These are phyloP conservation scores for Eimeria falciformis DNA, from an alignment of 169 alveolate genomes.

Conservation along the genomic window DNA sequence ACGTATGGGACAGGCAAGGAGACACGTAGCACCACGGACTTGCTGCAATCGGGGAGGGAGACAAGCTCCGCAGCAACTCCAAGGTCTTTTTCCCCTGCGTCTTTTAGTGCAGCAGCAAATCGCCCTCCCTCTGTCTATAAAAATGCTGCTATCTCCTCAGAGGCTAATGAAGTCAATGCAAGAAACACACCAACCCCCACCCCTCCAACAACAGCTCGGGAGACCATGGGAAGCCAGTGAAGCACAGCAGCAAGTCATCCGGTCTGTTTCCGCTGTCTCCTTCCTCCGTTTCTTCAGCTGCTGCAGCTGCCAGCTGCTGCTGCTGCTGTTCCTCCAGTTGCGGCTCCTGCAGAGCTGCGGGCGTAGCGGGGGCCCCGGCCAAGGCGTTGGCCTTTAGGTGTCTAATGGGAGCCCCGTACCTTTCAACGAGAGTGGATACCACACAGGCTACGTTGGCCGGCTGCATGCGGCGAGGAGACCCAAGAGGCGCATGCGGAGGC, in stretches of 20 bases:
- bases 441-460: constrained; percentile 25
- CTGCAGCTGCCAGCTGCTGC: neutral
- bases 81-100: neutral
- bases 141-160: constrained; percentile 8
- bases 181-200: neutral
- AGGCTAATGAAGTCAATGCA: neutral
- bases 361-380: neutral
- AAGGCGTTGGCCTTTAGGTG: constrained; percentile 28
- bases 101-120: constrained; percentile 5
- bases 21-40: neutral
- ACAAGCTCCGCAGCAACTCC: constrained; percentile 14
- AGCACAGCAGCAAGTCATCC: constrained; percentile 35
- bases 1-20: neutral
- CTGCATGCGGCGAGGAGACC: constrained; percentile 5
- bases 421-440: neutral
- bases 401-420: constrained; percentile 5
- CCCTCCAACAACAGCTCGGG: neutral
- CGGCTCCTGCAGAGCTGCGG: neutral
- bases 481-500: neutral
- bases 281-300: neutral
- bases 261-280: neutral
- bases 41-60: constrained; percentile 5
- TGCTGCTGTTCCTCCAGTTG: too few relatives aligned
- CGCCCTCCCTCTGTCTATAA: neutral
- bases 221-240: neutral